Base-by-base conservation (phyloP, 176 grass and related monocot species). In the Cenchrus purpureus region DNA sequence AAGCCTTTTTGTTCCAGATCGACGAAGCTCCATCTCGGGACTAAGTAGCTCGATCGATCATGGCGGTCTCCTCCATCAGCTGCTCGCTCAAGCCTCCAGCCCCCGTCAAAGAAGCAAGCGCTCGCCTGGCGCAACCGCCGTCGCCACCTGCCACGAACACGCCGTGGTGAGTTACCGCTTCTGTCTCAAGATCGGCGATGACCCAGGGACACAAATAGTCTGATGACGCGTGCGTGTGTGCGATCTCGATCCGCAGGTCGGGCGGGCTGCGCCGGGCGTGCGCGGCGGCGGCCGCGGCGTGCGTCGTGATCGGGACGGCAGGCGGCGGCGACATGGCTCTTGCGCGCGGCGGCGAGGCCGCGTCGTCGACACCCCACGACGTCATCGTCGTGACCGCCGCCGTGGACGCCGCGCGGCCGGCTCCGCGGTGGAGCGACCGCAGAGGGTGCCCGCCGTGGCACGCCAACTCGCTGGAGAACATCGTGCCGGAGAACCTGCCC, bases 401-500 rank as follows among this genome's bases (percentile, higher is more conserved):
- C n/a, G n/a, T 57, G 64, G 79, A 20, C 79, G 79, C 8, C 29
- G 79, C 8, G 40, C 56, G 25, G 87, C 86, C 14, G 32, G 14
- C 58, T 7, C 43, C 85, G 87, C 87, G 93, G 85, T 95, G 95
- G 95, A 95, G 95, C 82, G 93, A 98, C 89, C 88, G 82, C 55
- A 50, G 95, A 77, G 86, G 58, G 89, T 98, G 95, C 79, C 95
- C 95, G 13, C 89, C 91, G 49, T 98, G 95, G 95, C 84, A 46
- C 0, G 85, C 84, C 54, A 98, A 98, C 79, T 92, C 87, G 45
- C 73, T 98, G 48, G 95, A 98, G 91, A 98, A 86, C 88, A 83
- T 92, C 37, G 64, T 98, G 85, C 95, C 93, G 73, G 95, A 98
- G 91, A 92, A 98, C 81, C 84, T 98, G 66, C 95, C 95, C 10